Evolutionary conservation across 78 protist genomes (phyloP), one percentile per base, ranked within the genome.

Genomic region (Anaeramoeba flamelloides): DNA sequence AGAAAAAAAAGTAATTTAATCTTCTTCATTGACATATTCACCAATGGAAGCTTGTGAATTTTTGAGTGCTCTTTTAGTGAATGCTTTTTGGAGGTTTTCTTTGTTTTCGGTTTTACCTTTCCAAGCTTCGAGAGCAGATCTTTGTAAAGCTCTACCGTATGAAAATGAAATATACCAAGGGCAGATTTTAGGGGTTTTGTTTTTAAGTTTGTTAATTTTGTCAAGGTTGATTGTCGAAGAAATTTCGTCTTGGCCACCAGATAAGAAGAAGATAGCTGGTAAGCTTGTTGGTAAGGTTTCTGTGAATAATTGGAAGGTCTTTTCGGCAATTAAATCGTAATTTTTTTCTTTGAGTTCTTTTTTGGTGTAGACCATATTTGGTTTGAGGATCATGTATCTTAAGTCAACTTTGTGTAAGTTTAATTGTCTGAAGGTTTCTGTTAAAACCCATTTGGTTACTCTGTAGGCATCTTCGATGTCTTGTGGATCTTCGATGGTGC

Each of bases 251-350:
- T 87, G 92, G 33, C 97, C 97, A 38, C 97, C 97, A 0, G 96
- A 92, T 17, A 94, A 86, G 91, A 94, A 94, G 83, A 40, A 78
- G 80, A 94, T 80, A 33, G 95, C 97, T 40, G 93, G 91, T 1
- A 94, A 86, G 64, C 96, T 90, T 17, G 94, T 84, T 40, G 97
- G 97, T 33, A 94, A 87, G 78, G 96, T 92, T 83, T 95, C 87
- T 82, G 81, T 81, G 32, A 94, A 90, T n/a, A 88, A 80, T 31
- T 77, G 74, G 37, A 91, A 87, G 12, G 97, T 94, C 79, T 78
- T 74, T 32, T 4, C 4, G 37, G 92, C 97, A 4, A 92, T 81
- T 39, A 86, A 83, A 38, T 80, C 86, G 38, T 91, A 82, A 22
- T 86, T 40, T 31, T 39, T 77, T 39, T 0, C 74, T 75, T 8